Evolutionary conservation across 495 filamentous ascomycete species (phyloP).

Genomic region (Penicillium canescens): DNA sequence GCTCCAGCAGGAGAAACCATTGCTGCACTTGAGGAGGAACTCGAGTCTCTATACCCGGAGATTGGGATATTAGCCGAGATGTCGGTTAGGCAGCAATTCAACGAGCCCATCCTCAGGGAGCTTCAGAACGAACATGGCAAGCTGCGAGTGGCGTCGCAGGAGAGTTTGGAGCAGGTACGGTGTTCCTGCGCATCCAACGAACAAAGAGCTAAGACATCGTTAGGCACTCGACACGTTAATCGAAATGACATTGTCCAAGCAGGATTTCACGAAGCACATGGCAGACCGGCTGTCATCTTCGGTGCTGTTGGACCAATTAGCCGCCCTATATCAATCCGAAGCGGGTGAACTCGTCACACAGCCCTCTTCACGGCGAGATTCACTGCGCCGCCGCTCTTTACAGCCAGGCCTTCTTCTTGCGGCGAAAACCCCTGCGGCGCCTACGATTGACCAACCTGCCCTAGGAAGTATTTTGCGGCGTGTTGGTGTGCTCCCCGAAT

Average conservation of each 20-base stretch:
- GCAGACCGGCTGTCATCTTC: slow-evolving; percentile 37
- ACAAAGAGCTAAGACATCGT: slow-evolving; percentile 5
- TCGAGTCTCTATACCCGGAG: slow-evolving; percentile 63
- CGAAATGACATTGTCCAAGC: slow-evolving; percentile 38
- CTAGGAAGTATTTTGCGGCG: slow-evolving; percentile 40
- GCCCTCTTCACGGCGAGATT: slow-evolving; percentile 30
- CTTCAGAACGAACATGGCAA: slow-evolving; percentile 35
- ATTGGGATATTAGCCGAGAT: slow-evolving; percentile 64
- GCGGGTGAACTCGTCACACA: slow-evolving; percentile 21
- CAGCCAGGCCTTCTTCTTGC: slow-evolving; percentile 18
- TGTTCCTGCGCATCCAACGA: not conserved
- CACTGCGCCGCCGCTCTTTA: slow-evolving; percentile 30
- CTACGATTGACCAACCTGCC: slow-evolving; percentile 25
- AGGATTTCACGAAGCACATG: slow-evolving; percentile 30
- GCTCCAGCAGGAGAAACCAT: slow-evolving; percentile 18
- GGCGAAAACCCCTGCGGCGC: slow-evolving; percentile 13
- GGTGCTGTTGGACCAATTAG: slow-evolving; percentile 36
- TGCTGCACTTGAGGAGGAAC: slow-evolving; percentile 53
- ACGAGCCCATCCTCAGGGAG: slow-evolving; percentile 53
- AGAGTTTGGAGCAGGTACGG: slow-evolving; percentile 39
- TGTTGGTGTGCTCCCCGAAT: slow-evolving; percentile 35
- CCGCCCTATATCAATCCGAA: slow-evolving; percentile 35
- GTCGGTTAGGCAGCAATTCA: slow-evolving; percentile 59
- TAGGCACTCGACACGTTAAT: slow-evolving; percentile 36
- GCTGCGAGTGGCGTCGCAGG: slow-evolving; percentile 28